Conservation (phyloP, 192 early-diverging fungal species). For the Funneliformis geosporum region DNA sequence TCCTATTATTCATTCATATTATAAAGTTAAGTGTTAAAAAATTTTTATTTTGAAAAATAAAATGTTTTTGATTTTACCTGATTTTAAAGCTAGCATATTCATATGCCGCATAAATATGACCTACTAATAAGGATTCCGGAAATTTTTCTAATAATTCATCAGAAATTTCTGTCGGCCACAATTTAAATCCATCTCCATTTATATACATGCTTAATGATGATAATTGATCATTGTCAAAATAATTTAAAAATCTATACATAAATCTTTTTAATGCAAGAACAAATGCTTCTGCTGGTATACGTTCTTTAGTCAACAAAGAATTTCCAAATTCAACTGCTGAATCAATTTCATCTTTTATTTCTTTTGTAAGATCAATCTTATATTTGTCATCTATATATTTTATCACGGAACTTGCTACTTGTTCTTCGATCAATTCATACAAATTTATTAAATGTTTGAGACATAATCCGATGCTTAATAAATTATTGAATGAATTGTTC, state of each 20-base stretch:
- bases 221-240: not conserved
- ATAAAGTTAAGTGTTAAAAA: too few relatives aligned
- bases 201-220: not conserved
- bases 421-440: conserved; percentile 33
- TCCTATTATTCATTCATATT: too few relatives aligned
- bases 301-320: not conserved
- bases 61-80: not conserved
- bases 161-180: not conserved
- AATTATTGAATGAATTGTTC: not conserved
- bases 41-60: too few relatives aligned
- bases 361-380: not conserved
- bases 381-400: conserved; percentile 17
- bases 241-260: conserved; percentile 21
- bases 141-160: conserved; percentile 15
- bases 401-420: conserved; percentile 10
- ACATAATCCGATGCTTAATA: not conserved
- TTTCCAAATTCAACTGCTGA: conserved; percentile 9
- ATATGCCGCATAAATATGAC: conserved; percentile 8
- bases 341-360: conserved; percentile 14
- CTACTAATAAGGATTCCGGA: not conserved
- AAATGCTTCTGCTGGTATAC: conserved; percentile 23
- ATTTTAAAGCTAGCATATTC: not conserved
- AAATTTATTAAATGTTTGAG: conserved; percentile 24
- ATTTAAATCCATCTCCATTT: not conserved
- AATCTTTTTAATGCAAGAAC: conserved; percentile 30